Conservation (phyloP, 371 early-diverging fungal species). For the Mortierella sp. region DNA sequence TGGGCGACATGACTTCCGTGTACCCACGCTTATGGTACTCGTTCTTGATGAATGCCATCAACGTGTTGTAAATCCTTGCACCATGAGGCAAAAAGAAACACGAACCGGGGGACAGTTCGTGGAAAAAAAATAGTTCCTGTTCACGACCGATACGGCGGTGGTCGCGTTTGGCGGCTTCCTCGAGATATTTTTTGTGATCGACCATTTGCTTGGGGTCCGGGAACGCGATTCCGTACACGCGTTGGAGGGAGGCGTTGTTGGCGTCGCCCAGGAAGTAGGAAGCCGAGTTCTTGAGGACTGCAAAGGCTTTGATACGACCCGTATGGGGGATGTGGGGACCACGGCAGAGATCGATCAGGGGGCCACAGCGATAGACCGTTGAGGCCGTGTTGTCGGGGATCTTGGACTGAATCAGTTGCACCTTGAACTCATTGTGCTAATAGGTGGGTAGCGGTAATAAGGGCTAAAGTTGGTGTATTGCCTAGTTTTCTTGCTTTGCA, state of each 20-base stretch:
- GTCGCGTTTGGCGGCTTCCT: conserved; percentile 97
- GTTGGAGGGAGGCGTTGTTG: conserved; percentile 98
- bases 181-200: conserved; percentile 93
- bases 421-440: conserved; percentile 95
- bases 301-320: conserved; percentile 94
- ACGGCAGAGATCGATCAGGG: conserved; percentile 98
- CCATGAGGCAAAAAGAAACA: conserved; percentile 99
- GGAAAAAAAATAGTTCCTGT: conserved; percentile 98
- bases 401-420: conserved; percentile 91
- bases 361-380: conserved; percentile 99
- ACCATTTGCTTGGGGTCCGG: conserved; percentile 96
- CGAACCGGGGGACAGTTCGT: conserved; percentile 96
- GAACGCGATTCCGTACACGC: conserved; percentile 99
- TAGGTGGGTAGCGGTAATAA: too few relatives aligned
- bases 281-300: conserved; percentile 97
- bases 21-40: conserved; percentile 88
- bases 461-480: background rate
- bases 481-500: background rate
- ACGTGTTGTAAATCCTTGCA: conserved; percentile 94
- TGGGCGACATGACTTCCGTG: conserved; percentile 97
- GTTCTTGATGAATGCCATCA: conserved; percentile 88
- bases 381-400: conserved; percentile 94
- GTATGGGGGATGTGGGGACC: conserved; percentile 99
- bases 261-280: conserved; percentile 99
- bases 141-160: conserved; percentile 98